Evolutionary conservation across 1,284 basidiomycete species (phyloP).

Genomic region (Prillingera fragicola): DNA sequence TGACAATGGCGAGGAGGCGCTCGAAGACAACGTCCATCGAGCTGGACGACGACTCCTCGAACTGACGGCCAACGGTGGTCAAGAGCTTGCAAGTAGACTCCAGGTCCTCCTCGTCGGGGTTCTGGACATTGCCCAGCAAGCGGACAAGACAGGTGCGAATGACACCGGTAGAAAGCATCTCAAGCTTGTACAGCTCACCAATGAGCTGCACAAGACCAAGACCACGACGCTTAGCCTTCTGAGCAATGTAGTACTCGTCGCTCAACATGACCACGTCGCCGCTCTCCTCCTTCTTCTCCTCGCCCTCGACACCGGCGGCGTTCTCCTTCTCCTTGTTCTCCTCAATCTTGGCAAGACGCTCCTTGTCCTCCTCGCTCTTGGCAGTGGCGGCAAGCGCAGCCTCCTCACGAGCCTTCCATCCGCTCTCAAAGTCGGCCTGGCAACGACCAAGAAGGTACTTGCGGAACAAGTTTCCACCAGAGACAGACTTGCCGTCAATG

Average conservation of each 20-base stretch:
- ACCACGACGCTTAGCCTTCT: conserved; percentile 94
- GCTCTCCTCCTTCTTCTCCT: no score
- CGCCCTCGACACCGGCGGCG: conserved; percentile 42
- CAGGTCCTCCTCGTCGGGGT: conserved; percentile 95
- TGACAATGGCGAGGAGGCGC: conserved; percentile 74
- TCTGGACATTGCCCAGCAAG: conserved; percentile 82
- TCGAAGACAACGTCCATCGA: conserved; percentile 91
- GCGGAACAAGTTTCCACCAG: conserved; percentile 78
- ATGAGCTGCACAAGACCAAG: conserved; percentile 97
- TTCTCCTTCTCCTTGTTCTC: conserved; percentile 44
- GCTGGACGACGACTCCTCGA: conserved; percentile 66
- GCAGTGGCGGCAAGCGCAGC: conserved; percentile 53
- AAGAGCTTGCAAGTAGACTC: conserved; percentile 92
- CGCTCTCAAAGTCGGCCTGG: conserved; percentile 90
- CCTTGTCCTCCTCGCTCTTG: conserved; percentile 55
- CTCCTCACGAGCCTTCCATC: conserved; percentile 58
- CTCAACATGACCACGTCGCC: conserved; percentile 64
- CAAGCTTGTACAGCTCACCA: conserved; percentile 93
- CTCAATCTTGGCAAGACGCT: conserved; percentile 52
- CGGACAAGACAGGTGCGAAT: conserved; percentile 97
- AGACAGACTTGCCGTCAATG: conserved; percentile 73
- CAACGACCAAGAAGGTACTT: conserved; percentile 89
- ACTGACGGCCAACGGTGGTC: conserved; percentile 74
- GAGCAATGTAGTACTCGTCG: conserved; percentile 93
- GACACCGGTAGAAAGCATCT: conserved; percentile 88